Conservation (phyloP, 441 rosid genomes). For the Eutrema salsugineum region DNA sequence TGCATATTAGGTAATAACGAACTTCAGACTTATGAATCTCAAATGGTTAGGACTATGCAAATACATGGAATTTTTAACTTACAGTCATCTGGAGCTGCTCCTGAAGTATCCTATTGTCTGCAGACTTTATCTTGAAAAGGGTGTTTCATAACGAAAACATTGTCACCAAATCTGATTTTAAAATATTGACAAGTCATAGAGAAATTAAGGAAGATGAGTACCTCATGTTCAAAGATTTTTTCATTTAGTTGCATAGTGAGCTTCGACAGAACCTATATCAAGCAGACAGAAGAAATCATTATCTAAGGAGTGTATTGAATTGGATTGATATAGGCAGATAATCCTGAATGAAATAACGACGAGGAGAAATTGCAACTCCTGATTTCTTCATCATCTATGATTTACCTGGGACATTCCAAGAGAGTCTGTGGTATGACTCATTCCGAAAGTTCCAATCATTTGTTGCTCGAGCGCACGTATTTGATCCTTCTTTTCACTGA, state of each 20-base stretch:
- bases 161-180: conserved; percentile 2
- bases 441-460: conserved; percentile 70
- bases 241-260: conserved; percentile 74
- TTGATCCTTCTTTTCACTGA: conserved; percentile 77
- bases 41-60: background rate
- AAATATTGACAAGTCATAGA: background rate
- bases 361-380: background rate
- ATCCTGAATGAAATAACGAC: background rate
- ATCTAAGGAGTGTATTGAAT: background rate
- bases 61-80: conserved; percentile 41
- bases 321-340: conserved; percentile 17
- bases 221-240: conserved; percentile 91
- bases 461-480: conserved; percentile 70
- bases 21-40: background rate
- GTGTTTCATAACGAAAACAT: background rate
- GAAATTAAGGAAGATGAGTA: conserved; percentile 12
- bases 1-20: conserved; percentile 20
- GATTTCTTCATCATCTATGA: background rate
- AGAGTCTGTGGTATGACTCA: conserved; percentile 39
- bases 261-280: conserved; percentile 70
- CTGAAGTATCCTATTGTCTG: conserved; percentile 91
- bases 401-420: conserved; percentile 75
- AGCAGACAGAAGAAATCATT: background rate
- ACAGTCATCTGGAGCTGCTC: conserved; percentile 77
- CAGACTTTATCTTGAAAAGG: conserved; percentile 70